phyloP scores from a whole-genome alignment of 306 rosid genomes.

The Rosa multiflora region DNA sequence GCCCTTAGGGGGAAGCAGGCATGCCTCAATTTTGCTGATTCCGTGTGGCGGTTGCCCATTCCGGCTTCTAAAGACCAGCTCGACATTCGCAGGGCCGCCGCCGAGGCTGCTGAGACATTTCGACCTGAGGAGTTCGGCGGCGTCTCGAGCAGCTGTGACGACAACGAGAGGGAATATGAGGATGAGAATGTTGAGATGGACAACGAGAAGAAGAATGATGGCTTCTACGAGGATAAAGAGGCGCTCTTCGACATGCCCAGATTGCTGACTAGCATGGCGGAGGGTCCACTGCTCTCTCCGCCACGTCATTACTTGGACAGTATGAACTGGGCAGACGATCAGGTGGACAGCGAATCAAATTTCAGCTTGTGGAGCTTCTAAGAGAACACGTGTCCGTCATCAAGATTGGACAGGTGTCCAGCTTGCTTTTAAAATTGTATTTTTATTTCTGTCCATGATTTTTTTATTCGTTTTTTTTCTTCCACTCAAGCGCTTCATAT shows the following conservation, averaged over 20 bases:
- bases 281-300: constrained; percentile 56
- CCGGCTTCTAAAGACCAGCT: constrained; percentile 45
- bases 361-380: background rate
- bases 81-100: constrained; percentile 56
- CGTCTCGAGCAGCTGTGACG: background rate
- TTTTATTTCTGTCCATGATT: no score
- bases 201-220: background rate
- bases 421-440: no score
- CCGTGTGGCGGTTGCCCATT: constrained; percentile 41
- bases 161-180: background rate
- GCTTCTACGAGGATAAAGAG: constrained; percentile 30
- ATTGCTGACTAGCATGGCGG: constrained; percentile 43
- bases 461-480: no score
- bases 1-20: constrained; percentile 53
- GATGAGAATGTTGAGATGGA: background rate
- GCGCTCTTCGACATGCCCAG: constrained; percentile 34
- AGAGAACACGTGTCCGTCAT: no score
- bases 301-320: background rate
- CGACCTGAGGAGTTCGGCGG: constrained; percentile 22
- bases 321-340: background rate
- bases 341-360: constrained; percentile 29
- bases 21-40: constrained; percentile 80
- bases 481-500: no score
- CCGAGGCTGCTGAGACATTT: constrained; percentile 51
- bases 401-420: no score